Evolutionary conservation across 2,329 filamentous ascomycete genomes (phyloP).

Genomic region (Microsporum canis): DNA sequence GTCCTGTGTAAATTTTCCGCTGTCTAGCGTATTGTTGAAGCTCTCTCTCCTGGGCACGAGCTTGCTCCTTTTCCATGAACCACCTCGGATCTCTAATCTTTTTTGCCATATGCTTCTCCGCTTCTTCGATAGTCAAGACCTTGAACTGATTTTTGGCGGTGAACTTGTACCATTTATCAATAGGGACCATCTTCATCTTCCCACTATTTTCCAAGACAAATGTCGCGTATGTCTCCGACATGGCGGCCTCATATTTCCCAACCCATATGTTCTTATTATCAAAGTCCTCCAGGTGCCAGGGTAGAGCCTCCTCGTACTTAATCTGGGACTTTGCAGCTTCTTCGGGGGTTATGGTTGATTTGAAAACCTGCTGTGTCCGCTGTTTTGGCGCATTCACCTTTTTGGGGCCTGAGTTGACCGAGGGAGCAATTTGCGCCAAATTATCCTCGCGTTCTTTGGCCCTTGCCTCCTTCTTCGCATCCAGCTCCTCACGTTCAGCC

Average conservation of each 20-base stretch:
- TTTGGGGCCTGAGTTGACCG: slow-evolving; percentile 56
- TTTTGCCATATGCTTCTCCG: slow-evolving; percentile 70
- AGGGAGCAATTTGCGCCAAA: slow-evolving; percentile 84
- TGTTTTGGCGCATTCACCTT: slow-evolving; percentile 57
- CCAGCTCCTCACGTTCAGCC: slow-evolving; percentile 48
- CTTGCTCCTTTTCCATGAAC: slow-evolving; percentile 56
- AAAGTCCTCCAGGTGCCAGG: slow-evolving; percentile 94
- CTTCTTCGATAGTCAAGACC: slow-evolving; percentile 68
- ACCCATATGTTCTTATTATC: slow-evolving; percentile 93
- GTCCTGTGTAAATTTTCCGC: slow-evolving; percentile 37
- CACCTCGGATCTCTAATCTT: slow-evolving; percentile 67
- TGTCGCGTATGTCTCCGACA: slow-evolving; percentile 71
- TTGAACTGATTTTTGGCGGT: slow-evolving; percentile 51
- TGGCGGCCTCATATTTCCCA: slow-evolving; percentile 75
- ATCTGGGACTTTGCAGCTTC: slow-evolving; percentile 54
- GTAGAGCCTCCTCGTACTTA: slow-evolving; percentile 86
- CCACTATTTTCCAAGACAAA: slow-evolving; percentile 60
- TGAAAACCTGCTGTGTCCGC: slow-evolving; percentile 76
- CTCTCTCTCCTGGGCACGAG: slow-evolving; percentile 44
- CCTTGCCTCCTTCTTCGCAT: slow-evolving; percentile 57
- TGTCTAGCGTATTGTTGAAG: slow-evolving; percentile 45
- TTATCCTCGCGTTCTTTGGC: slow-evolving; percentile 79
- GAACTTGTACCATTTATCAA: slow-evolving; percentile 88
- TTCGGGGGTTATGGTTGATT: slow-evolving; percentile 64
- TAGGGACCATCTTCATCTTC: slow-evolving; percentile 71